phyloP scores from a whole-genome alignment of 257 asterid species.

The Solanum stenotomum region DNA sequence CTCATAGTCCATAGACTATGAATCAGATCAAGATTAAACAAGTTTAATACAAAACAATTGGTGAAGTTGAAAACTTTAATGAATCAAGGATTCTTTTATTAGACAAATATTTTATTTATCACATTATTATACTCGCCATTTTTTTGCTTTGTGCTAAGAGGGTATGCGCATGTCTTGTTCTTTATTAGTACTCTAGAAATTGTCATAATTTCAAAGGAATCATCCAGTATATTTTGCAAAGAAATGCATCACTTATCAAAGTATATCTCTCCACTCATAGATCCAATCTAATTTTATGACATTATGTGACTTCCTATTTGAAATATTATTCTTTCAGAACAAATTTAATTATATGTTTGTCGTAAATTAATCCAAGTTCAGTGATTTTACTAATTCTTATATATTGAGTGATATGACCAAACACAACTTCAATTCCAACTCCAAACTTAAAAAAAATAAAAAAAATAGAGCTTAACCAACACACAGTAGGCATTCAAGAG shows the following conservation, averaged over 20 bases:
- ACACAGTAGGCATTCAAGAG: neutral
- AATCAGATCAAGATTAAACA: neutral
- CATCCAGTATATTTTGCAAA: neutral
- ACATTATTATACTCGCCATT: neutral
- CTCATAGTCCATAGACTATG: too few relatives aligned
- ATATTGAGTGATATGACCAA: too few relatives aligned
- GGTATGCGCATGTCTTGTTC: too few relatives aligned
- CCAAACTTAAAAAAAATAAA: too few relatives aligned
- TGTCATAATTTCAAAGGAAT: neutral
- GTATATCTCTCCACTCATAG: neutral
- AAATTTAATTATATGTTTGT: neutral
- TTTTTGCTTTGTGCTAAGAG: neutral
- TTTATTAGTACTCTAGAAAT: too few relatives aligned
- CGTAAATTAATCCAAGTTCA: too few relatives aligned
- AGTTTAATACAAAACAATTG: neutral
- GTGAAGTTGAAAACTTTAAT: neutral
- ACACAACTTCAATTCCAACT: too few relatives aligned
- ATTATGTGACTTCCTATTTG: neutral
- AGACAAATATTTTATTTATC: neutral
- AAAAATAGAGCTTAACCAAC: neutral
- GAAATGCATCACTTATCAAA: neutral
- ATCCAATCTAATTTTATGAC: neutral
- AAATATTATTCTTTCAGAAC: too few relatives aligned
- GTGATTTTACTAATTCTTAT: too few relatives aligned
- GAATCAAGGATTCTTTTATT: neutral